Conservation (phyloP, 345 rosid genomes). For the Pseudoturritis turrita region DNA sequence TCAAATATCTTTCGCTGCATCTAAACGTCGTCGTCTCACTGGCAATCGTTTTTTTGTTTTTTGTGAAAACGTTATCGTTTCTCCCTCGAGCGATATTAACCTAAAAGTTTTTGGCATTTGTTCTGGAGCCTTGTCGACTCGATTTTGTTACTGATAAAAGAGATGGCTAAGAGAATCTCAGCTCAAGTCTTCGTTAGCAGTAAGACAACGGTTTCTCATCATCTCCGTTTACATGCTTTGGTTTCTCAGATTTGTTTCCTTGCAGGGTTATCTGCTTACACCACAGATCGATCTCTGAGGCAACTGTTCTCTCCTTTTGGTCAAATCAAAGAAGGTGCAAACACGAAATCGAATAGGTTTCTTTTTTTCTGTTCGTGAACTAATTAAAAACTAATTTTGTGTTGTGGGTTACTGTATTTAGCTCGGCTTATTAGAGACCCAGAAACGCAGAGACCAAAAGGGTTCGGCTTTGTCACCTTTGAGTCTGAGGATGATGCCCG, state of each 20-base stretch:
- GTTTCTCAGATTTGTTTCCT: slow-evolving; percentile 32
- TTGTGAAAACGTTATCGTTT: not conserved
- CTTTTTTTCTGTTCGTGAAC: slow-evolving; percentile 23
- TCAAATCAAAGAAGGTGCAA: slow-evolving; percentile 43
- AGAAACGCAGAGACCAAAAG: slow-evolving; percentile 56
- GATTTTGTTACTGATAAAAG: not conserved
- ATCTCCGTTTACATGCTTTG: slow-evolving; percentile 18
- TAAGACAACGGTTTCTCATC: slow-evolving; percentile 27
- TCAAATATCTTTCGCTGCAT: not conserved
- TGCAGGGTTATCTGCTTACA: slow-evolving; percentile 54
- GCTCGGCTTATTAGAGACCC: slow-evolving; percentile 51
- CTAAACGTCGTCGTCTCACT: not conserved
- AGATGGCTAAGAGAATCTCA: slow-evolving; percentile 42
- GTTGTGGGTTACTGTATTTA: not conserved
- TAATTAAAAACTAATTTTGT: too few species aligned
- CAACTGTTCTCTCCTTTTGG: slow-evolving; percentile 58
- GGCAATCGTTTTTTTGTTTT: too few species aligned
- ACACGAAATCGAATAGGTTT: slow-evolving; percentile 6
- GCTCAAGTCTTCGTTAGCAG: slow-evolving; percentile 53
- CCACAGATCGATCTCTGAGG: slow-evolving; percentile 40
- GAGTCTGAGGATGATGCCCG: slow-evolving; percentile 53
- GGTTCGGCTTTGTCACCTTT: slow-evolving; percentile 65
- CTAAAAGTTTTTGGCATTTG: not conserved
- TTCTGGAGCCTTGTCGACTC: not conserved
- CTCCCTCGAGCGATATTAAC: not conserved